Percentiles rank a stretch among this genome's conserved stretches.
These are phyloP conservation scores for Aspergillus bridgeri DNA, from an alignment of 495 filamentous ascomycete genomes.

Conservation along the genomic window DNA sequence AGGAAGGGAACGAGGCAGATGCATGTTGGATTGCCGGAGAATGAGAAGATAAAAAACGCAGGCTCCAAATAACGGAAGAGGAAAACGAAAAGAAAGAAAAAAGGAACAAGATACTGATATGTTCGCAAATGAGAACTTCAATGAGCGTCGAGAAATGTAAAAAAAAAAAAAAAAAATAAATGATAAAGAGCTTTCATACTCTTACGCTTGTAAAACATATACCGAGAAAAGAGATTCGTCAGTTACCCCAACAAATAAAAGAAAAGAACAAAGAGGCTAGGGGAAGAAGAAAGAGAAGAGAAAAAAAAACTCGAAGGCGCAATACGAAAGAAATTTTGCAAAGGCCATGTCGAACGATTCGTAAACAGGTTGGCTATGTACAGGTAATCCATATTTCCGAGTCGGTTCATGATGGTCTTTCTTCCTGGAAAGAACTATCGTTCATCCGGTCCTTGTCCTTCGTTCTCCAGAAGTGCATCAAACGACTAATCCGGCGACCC, in stretches of 20 bases:
- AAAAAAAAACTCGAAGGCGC: conserved; percentile 16
- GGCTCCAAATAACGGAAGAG: conserved; percentile 14
- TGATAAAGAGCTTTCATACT: conserved; percentile 31
- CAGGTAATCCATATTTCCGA: conserved; percentile 21
- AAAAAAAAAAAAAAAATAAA: conserved; percentile 11
- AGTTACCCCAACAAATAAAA: conserved; percentile 29
- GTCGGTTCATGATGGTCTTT: conserved; percentile 25
- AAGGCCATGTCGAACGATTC: conserved; percentile 24
- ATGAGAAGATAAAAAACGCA: conserved; percentile 15
- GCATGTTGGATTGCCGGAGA: conserved; percentile 15
- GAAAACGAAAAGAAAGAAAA: conserved; percentile 19
- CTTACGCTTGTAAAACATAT: conserved; percentile 31
- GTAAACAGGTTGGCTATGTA: conserved; percentile 23
- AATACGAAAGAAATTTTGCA: conserved; percentile 15
- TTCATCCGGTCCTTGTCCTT: conserved; percentile 45
- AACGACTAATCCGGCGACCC: conserved; percentile 68
- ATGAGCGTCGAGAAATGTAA: conserved; percentile 34
- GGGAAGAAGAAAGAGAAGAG: conserved; percentile 19
- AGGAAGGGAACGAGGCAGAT: conserved; percentile 7
- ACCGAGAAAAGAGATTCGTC: conserved; percentile 44
- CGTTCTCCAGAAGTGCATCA: conserved; percentile 82
- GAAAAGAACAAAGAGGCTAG: conserved; percentile 19
- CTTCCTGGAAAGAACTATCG: conserved; percentile 18
- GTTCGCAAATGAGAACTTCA: conserved; percentile 29
- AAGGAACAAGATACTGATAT: conserved; percentile 17